Percentiles rank a stretch among this genome's conserved stretches.
Conservation (phyloP, 1,284 basidiomycete genomes). For the Rhodotorula sp. region DNA sequence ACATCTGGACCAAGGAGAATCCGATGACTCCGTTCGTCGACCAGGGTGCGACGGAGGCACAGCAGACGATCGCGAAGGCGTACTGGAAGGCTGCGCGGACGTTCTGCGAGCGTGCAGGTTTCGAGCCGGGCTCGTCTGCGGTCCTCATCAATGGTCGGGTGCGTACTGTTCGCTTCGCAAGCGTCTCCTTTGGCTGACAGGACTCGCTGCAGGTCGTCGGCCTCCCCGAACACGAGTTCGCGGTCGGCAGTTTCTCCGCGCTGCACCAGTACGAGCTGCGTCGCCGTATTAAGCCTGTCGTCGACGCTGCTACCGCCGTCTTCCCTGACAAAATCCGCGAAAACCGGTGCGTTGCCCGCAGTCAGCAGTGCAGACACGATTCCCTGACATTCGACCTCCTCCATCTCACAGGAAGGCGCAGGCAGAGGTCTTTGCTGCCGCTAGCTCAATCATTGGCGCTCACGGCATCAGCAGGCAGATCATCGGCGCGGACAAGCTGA, state of each 20-base stretch:
- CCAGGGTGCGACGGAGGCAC: constrained; percentile 2
- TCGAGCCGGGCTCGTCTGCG: constrained; percentile 60
- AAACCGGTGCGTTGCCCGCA: background rate
- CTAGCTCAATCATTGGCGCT: constrained; percentile 69
- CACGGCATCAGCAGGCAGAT: constrained; percentile 60
- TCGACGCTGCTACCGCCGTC: constrained; percentile 53
- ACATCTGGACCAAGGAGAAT: constrained; percentile 19
- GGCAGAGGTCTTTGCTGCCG: constrained; percentile 61
- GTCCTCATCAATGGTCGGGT: constrained; percentile 82
- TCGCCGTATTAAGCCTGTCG: constrained; percentile 66
- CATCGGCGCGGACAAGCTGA: constrained; percentile 53
- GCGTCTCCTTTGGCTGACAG: background rate
- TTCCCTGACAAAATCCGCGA: background rate
- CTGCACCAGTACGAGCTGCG: constrained; percentile 69
- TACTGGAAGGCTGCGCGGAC: background rate
- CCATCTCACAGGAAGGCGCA: constrained; percentile 52
- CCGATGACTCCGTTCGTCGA: constrained; percentile 26
- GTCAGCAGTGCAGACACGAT: too few species aligned
- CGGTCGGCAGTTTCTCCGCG: constrained; percentile 63
- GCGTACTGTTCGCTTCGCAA: constrained; percentile 33
- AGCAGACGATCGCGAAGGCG: background rate
- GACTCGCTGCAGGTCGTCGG: constrained; percentile 58
- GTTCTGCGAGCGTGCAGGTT: constrained; percentile 51
- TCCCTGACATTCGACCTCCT: background rate
- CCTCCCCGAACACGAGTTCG: constrained; percentile 60